Evolutionary conservation across 139 green algal genomes (phyloP).

Genomic region (Penium margaritaceum): DNA sequence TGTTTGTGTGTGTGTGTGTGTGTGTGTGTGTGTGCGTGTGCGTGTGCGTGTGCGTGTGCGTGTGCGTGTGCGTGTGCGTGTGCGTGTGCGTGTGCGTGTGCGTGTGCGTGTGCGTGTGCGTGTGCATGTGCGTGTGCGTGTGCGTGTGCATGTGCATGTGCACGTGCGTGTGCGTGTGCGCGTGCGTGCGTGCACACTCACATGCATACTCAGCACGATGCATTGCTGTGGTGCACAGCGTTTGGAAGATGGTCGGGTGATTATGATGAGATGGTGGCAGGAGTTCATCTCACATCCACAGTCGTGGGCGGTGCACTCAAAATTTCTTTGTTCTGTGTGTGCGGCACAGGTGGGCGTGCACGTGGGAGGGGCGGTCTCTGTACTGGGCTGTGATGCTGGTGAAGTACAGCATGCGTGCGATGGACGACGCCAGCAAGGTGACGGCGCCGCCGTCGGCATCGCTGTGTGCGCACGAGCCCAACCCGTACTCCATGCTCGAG

Average conservation of each 20-base stretch:
- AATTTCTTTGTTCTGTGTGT: background rate
- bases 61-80: too few species aligned
- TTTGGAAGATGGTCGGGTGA: too few species aligned
- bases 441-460: background rate
- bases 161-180: background rate
- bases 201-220: too few species aligned
- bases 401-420: background rate
- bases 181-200: background rate
- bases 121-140: too few species aligned
- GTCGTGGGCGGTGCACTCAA: background rate
- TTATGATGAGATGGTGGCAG: too few species aligned
- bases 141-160: too few species aligned
- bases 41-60: too few species aligned
- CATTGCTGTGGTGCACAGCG: too few species aligned
- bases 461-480: background rate
- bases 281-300: background rate
- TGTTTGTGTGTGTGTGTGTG: too few species aligned
- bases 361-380: background rate
- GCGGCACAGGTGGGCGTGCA: background rate
- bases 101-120: too few species aligned
- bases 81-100: too few species aligned
- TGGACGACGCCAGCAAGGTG: background rate
- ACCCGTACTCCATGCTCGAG: background rate
- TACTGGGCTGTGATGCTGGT: constrained; percentile 9
- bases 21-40: too few species aligned